phyloP scores from a whole-genome alignment of 768 basidiomycete genomes.

The Sarcodon aspratus region DNA sequence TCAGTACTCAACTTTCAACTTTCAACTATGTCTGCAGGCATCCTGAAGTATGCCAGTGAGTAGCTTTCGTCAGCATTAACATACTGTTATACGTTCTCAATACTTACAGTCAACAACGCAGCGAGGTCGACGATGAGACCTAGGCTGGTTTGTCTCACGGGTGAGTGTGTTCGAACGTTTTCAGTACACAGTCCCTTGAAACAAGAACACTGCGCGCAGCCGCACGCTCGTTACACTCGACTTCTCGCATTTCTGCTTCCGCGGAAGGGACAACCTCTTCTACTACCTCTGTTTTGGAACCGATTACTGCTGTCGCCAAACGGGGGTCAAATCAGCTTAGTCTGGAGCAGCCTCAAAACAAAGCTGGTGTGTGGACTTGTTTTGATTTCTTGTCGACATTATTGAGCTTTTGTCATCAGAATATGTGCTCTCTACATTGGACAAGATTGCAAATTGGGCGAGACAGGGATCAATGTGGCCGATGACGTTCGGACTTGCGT shows the following conservation, averaged over 20 bases:
- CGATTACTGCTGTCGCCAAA: constrained; percentile 64
- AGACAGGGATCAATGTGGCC: constrained; percentile 99
- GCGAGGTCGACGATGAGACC: background rate
- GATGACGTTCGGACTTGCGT: constrained; percentile 96
- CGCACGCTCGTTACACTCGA: constrained; percentile 45
- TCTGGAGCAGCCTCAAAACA: constrained; percentile 82
- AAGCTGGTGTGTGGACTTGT: constrained; percentile 49
- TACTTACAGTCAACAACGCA: too few relatives aligned
- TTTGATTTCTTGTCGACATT: background rate
- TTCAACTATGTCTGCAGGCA: too few relatives aligned
- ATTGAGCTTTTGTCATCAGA: constrained; percentile 34
- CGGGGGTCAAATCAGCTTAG: constrained; percentile 76
- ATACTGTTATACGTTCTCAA: too few relatives aligned
- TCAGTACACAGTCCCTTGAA: background rate
- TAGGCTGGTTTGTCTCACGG: background rate
- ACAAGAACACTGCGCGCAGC: constrained; percentile 17
- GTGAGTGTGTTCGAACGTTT: background rate
- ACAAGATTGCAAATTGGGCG: constrained; percentile 97
- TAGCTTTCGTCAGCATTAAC: too few relatives aligned
- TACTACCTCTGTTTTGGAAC: constrained; percentile 33
- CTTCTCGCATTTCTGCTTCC: constrained; percentile 27
- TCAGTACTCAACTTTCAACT: too few relatives aligned
- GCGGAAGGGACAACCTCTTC: constrained; percentile 31
- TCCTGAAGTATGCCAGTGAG: too few relatives aligned
- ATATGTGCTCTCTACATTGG: constrained; percentile 91